Evolutionary conservation across 1,139 yeast species (phyloP), one percentile per base, ranked within the genome.

Genomic region (Yamadazyma taylorii): DNA sequence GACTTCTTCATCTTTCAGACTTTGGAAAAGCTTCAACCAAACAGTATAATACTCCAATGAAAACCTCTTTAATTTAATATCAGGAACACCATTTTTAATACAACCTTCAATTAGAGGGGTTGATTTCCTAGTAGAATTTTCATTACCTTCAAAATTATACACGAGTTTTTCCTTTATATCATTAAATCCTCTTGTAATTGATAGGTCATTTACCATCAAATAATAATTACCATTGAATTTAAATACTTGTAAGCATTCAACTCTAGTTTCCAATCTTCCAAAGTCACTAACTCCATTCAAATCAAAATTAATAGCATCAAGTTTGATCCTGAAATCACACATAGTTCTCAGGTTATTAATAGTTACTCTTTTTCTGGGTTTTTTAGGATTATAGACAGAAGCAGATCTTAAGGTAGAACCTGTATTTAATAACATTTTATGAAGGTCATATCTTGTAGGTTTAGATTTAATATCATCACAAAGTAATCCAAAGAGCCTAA

Each of bases 41-140:
- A 60, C 54, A 0, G 87, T 75, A 49, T 76, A 73, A 43, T 79
- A 80, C 29, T 77, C 78, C 3, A 81, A 15, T 13, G 63, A 42
- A 11, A 74, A 41, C 38, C 77, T 74, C 32, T 73, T 61, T n/a
- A 78, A 43, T 17, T 66, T 61, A 2, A 78, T 38, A 17, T 70
- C 75, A 11, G 63, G 35, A 5, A 49, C 47, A 5, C 41, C 43
- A 16, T 31, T 37, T 11, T 29, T 40, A 3, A 39, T n/a, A 10
- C 34, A 37, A 4, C 42, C 46, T 2, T 46, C 17, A 9, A 46
- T 24, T 34, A 42, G 34, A 6, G 50, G 48, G 11, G 30, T 9
- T 3, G 30, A 11, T 27, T 27, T 27, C n/a, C 13, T 15, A n/a
- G 7, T 15, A 12, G n/a, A 12, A 16, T 17, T 11, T 17, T 5